These are phyloP conservation scores for Dunaliella sp. DNA, from an alignment of 139 green algal species.

Conservation along the genomic window DNA sequence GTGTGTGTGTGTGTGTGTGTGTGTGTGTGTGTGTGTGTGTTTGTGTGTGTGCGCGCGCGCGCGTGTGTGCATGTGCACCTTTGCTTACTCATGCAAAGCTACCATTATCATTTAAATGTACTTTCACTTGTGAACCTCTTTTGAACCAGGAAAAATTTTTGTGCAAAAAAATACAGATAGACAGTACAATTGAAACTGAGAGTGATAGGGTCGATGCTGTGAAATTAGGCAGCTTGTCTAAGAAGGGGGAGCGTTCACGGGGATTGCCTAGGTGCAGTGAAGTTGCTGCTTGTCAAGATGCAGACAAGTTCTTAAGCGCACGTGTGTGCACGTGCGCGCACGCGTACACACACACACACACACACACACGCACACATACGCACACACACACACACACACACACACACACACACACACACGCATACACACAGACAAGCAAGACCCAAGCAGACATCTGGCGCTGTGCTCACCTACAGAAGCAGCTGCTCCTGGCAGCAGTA, in stretches of 20 bases:
- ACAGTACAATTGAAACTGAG: too few relatives aligned
- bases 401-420: conserved; percentile 14
- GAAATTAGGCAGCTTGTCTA: too few relatives aligned
- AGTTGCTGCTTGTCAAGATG: too few relatives aligned
- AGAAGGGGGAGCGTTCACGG: too few relatives aligned
- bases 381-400: not conserved
- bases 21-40: not conserved
- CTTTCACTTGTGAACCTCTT: too few relatives aligned
- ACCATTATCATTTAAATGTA: too few relatives aligned
- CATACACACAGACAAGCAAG: conserved; percentile 34
- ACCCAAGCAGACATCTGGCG: conserved; percentile 83
- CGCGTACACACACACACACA: not conserved
- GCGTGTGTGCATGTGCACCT: not conserved
- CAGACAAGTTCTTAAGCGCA: too few relatives aligned
- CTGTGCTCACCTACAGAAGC: conserved; percentile 92
- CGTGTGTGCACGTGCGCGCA: not conserved
- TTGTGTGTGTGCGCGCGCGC: not conserved
- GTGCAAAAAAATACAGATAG: too few relatives aligned
- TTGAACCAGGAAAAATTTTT: too few relatives aligned
- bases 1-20: not conserved
- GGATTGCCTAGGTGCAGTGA: too few relatives aligned
- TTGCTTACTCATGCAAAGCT: too few relatives aligned
- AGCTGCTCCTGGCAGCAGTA: conserved; percentile 96
- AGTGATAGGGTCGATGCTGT: too few relatives aligned
- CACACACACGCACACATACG: not conserved